Percentiles rank a stretch among this genome's conserved stretches.
These are phyloP conservation scores for Scalesia atractyloides DNA, from an alignment of 129 eudicot genomes.

Conservation along the genomic window DNA sequence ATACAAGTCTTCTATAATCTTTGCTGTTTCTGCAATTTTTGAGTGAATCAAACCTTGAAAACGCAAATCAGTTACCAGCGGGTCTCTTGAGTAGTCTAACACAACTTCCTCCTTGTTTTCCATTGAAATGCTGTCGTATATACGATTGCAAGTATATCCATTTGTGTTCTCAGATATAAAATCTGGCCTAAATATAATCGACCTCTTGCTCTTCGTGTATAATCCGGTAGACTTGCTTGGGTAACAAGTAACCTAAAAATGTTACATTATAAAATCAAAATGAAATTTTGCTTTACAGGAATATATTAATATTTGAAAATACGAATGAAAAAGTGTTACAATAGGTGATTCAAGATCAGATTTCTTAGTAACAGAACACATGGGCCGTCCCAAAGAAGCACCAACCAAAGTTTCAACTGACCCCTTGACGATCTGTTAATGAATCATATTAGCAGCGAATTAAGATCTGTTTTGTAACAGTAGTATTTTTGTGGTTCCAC, in stretches of 20 bases:
- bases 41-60: conserved; percentile 41
- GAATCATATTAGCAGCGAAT: conserved; percentile 24
- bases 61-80: conserved; percentile 33
- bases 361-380: conserved; percentile 48
- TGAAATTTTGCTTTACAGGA: not conserved
- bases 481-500: conserved; percentile 3
- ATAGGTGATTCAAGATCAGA: conserved; percentile 43
- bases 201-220: conserved; percentile 42
- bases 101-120: conserved; percentile 47
- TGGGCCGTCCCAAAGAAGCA: conserved; percentile 41
- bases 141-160: conserved; percentile 37
- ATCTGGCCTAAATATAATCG: conserved; percentile 52
- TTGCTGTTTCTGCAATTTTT: conserved; percentile 46
- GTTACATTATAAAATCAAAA: not conserved
- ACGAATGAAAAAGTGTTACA: conserved; percentile 26
- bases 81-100: conserved; percentile 49
- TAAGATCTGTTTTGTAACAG: not conserved
- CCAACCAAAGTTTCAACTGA: conserved; percentile 52
- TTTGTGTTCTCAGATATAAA: conserved; percentile 31
- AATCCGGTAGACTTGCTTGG: conserved; percentile 52
- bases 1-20: conserved; percentile 44
- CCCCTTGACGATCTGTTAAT: conserved; percentile 53
- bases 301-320: conserved; percentile 11
- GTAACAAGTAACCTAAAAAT: conserved; percentile 50
- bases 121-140: conserved; percentile 44